Base-by-base conservation (phyloP, 1,284 basidiomycete genomes). In the Peniophora sp. region DNA sequence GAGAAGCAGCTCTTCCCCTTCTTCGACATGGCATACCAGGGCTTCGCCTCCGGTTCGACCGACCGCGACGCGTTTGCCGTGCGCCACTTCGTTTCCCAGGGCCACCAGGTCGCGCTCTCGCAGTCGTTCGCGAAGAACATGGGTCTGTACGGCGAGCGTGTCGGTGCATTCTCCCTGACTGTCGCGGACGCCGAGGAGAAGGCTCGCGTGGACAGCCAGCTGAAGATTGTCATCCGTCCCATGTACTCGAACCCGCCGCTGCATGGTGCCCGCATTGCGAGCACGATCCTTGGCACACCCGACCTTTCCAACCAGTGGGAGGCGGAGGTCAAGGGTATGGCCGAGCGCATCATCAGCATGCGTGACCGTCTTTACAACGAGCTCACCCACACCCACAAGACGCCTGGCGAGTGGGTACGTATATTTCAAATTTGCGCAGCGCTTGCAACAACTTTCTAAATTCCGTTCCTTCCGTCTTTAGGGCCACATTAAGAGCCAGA, bases 61-160 rank as follows among this genome's bases (percentile, higher is more conserved):
- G 70, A 86, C 60, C 84, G 83, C 50, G 97, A 99, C 63, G 97
- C 97, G 5, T 96, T 89, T 67, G 92, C 96, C 25, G 84, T 98
- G 52, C 89, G 97, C 56, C 83, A 97, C 74, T 99, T 99, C 70
- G 91, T 97, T 50, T 74, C 83, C 46, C 74, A 92, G 66, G 91
- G 92, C 39, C 92, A 94, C 71, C 87, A 91, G 62, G 72, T 94
- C 57, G 88, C 91, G 14, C 79, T 94, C 45, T 76, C 85, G 55
- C 97, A 99, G 71, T 94, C 91, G 50, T 99, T 98, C 69, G 97
- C 97, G 50, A 99, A 99, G 80, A 99, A 99, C 77, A 96, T 97
- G 80, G 96, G 97, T 55, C 79, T 99, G 38, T 99, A 99, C 68
- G 97, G 95, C 58, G 95, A 97, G 71, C 91, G 95, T 65, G 91